Evolutionary conservation across 192 early-diverging fungal species (phyloP).

Genomic region (Lobosporangium transversale): DNA sequence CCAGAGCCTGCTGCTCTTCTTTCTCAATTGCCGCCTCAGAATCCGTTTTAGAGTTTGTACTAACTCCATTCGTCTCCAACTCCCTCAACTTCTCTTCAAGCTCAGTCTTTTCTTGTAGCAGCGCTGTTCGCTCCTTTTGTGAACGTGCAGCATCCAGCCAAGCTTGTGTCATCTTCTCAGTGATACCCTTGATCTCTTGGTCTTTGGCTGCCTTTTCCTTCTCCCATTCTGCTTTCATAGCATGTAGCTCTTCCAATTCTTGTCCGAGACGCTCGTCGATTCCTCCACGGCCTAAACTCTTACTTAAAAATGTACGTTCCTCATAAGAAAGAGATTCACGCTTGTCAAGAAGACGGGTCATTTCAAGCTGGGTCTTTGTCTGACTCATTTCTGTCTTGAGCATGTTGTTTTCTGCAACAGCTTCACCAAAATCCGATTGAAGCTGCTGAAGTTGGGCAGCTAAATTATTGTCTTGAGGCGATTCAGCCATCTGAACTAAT

Average conservation of each 20-base stretch:
- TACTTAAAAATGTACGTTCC: constrained; percentile 40
- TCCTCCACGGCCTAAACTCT: constrained; percentile 40
- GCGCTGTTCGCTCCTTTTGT: constrained; percentile 34
- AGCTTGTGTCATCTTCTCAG: constrained; percentile 51
- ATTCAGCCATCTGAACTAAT: constrained; percentile 37
- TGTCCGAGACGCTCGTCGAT: constrained; percentile 37
- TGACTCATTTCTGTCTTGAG: constrained; percentile 77
- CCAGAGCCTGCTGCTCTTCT: constrained; percentile 15
- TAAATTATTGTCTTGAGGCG: constrained; percentile 17
- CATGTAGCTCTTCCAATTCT: constrained; percentile 49
- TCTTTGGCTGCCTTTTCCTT: constrained; percentile 51
- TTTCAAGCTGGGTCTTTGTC: constrained; percentile 65
- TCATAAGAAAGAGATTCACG: constrained; percentile 43
- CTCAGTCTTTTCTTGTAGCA: constrained; percentile 25
- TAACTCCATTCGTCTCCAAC: constrained; percentile 9
- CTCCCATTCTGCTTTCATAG: constrained; percentile 41
- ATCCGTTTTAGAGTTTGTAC: no score
- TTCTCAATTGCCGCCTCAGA: constrained; percentile 2
- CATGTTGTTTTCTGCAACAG: constrained; percentile 78
- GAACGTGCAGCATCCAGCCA: constrained; percentile 42
- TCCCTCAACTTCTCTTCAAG: constrained; percentile 22
- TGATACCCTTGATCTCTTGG: constrained; percentile 39
- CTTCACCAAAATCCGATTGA: constrained; percentile 71
- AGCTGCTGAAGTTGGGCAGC: constrained; percentile 63
- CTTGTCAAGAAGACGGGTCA: constrained; percentile 56